A percentile compares a stretch with the other conserved stretches of the same genome.
Evolutionary conservation across 2,329 filamentous ascomycete species (phyloP).

Genomic region (Aspergillus persii): DNA sequence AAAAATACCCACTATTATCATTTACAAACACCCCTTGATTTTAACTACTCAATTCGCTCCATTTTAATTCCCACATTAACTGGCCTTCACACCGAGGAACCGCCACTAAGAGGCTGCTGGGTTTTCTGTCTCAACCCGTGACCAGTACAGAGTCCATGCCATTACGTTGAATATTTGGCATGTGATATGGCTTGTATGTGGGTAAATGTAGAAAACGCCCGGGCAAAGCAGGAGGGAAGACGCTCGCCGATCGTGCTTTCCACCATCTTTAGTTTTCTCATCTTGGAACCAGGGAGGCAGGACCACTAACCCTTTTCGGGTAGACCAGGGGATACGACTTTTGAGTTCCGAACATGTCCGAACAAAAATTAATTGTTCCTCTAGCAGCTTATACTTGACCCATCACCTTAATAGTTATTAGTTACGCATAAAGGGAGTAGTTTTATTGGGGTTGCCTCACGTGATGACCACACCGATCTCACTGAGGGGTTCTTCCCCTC

Average conservation of each 20-base stretch:
- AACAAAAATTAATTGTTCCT: not conserved
- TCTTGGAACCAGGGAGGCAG: not conserved
- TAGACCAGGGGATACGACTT: not conserved
- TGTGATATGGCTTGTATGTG: not conserved
- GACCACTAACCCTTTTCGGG: not conserved
- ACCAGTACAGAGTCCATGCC: not conserved
- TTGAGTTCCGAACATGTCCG: not conserved
- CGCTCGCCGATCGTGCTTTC: not conserved
- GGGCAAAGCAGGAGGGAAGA: not conserved
- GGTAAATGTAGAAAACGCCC: not conserved
- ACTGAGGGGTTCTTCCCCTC: too few relatives aligned
- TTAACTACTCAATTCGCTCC: not conserved
- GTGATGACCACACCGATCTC: too few relatives aligned
- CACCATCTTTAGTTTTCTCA: not conserved
- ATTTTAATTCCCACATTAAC: not conserved
- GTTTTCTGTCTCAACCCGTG: not conserved
- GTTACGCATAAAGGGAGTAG: constrained; percentile 7
- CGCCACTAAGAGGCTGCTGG: not conserved
- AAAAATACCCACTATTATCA: not conserved
- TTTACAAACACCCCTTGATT: not conserved
- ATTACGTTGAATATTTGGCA: not conserved
- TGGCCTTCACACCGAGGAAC: not conserved
- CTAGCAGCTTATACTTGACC: constrained; percentile 9
- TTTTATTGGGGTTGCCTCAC: too few relatives aligned
- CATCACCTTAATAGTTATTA: constrained; percentile 1